Conservation (phyloP, 1,284 basidiomycete genomes). For the Fomitopsis palustris region DNA sequence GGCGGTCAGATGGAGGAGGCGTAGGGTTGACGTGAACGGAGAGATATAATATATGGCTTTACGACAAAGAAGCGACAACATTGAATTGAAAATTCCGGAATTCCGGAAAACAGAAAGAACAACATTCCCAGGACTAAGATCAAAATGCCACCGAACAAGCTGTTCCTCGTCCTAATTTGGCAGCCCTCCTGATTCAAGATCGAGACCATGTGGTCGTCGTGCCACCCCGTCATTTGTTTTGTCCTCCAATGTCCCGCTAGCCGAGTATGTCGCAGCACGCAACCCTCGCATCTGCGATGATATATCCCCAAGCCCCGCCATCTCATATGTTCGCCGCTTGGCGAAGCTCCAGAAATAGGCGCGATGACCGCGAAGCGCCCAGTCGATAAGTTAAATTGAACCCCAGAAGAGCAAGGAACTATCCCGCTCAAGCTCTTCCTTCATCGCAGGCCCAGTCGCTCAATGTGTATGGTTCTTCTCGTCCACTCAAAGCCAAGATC, state of each 20-base stretch:
- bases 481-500: neutral
- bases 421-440: neutral
- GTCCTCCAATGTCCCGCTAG: neutral
- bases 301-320: neutral
- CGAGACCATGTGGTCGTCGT: slow-evolving; percentile 6
- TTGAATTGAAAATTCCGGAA: slow-evolving; percentile 31
- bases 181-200: slow-evolving; percentile 17
- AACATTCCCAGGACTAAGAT: slow-evolving; percentile 29
- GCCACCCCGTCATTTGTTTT: slow-evolving; percentile 3
- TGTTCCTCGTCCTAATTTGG: slow-evolving; percentile 21
- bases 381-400: slow-evolving; percentile 1
- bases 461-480: neutral
- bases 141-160: slow-evolving; percentile 23
- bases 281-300: neutral
- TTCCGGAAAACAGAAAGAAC: slow-evolving; percentile 32
- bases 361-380: neutral
- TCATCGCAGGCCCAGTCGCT: neutral
- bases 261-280: neutral
- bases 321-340: neutral
- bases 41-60: slow-evolving; percentile 27
- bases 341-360: neutral
- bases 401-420: neutral
- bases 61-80: slow-evolving; percentile 31
- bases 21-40: slow-evolving; percentile 25
- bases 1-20: slow-evolving; percentile 16